Evolutionary conservation across 1,139 yeast genomes (phyloP), one percentile per base, ranked within the genome.

Genomic region (Eremothecium cymbalariae): DNA sequence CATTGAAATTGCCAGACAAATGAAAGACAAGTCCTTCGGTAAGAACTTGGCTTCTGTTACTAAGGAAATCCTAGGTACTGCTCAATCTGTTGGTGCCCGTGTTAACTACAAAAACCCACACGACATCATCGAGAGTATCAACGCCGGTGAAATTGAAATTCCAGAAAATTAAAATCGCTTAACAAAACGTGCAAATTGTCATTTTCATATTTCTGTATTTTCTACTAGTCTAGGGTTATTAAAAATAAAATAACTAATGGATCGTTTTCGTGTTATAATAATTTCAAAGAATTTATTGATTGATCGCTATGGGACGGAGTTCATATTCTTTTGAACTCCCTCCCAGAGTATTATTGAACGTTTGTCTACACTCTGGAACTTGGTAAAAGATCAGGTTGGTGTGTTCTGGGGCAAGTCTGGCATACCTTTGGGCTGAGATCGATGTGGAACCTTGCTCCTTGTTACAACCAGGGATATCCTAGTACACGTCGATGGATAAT

Each of bases 51-150:
- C 93, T 55, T 93, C 97, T 49, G 95, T 93, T 57, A 74, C 95
- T 63, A 90, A 90, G 80, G 99, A 90, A 77, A 84, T 90, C 66
- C 83, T 90, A 68, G 99, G 99, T 71, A 90, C 97, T 69, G 96
- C 97, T 61, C 97, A 90, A 76, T 86, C 96, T 54, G 94, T 90
- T 63, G 97, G 97, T 62, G 81, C 95, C 77, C 86, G 95, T 74
- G 96, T 90, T 65, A 90, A 88, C 71, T 94, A 90, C 73, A 88
- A 90, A 80, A 90, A 90, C 79, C 96, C 99, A 59, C 98, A 90
- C 68, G 97, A 84, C 69, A 81, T 90, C 73, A 86, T 86, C 64
- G 97, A 86, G 59, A 95, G 90, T 68, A 88, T 88, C 68, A 78
- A 88, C 74, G 90, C 82, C 70, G 98, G 98, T 72, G 95, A 85